Evolutionary conservation across 1,284 basidiomycete genomes (phyloP).

Genomic region (Ustilago loliicola): DNA sequence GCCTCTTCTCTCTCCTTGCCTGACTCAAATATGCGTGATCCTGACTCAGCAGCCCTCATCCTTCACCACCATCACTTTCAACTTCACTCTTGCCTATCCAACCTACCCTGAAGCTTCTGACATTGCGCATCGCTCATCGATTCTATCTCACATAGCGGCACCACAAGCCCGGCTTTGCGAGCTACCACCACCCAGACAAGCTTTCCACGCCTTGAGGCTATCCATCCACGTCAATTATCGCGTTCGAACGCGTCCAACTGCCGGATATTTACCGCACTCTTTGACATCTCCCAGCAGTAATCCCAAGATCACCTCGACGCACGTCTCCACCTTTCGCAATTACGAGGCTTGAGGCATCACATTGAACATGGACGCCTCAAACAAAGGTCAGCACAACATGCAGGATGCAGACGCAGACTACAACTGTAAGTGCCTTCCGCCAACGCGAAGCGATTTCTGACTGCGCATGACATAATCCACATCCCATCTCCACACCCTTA

Average conservation of each 20-base stretch:
- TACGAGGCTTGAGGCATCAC: not conserved
- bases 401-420: constrained; percentile 30
- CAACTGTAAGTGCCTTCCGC: constrained; percentile 26
- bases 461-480: constrained; percentile 38
- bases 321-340: not conserved
- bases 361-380: constrained; percentile 18
- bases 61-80: constrained; percentile 25
- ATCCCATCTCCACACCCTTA: not conserved
- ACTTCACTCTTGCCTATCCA: not conserved
- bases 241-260: constrained; percentile 6
- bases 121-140: not conserved
- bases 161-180: not conserved
- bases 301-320: not conserved
- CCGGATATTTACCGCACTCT: not conserved
- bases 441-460: not conserved
- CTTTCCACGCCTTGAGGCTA: not conserved
- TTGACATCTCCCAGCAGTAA: constrained; percentile 1
- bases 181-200: not conserved
- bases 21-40: constrained; percentile 34
- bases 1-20: not conserved
- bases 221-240: not conserved
- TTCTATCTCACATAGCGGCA: not conserved
- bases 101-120: not conserved
- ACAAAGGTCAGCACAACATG: constrained; percentile 14
- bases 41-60: constrained; percentile 42